phyloP scores from a whole-genome alignment of 495 filamentous ascomycete genomes.

The Cudoniella acicularis region DNA sequence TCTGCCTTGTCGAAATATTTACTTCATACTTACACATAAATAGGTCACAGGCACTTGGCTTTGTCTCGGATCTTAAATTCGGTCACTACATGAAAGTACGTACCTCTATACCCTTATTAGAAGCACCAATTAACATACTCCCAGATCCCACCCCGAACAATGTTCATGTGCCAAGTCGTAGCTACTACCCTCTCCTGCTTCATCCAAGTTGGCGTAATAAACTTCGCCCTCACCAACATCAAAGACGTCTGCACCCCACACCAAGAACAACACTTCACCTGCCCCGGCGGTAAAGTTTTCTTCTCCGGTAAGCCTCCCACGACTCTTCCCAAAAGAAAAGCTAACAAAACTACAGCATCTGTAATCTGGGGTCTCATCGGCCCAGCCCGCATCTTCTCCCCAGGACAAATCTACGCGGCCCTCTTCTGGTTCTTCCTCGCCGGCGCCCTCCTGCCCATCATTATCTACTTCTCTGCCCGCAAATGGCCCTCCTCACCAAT shows the following conservation, averaged over 20 bases:
- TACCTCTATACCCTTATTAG: conserved; percentile 28
- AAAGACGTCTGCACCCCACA: conserved; percentile 56
- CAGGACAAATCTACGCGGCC: conserved; percentile 61
- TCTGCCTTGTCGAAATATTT: conserved; percentile 19
- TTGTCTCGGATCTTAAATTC: conserved; percentile 51
- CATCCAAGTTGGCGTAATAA: conserved; percentile 61
- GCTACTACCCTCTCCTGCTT: conserved; percentile 64
- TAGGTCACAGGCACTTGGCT: conserved; percentile 49
- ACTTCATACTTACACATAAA: not conserved
- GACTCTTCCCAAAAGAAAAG: not conserved
- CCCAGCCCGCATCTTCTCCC: conserved; percentile 63
- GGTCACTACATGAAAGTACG: conserved; percentile 65
- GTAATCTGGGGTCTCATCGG: conserved; percentile 70
- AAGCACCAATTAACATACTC: not conserved
- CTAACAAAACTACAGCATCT: conserved; percentile 35
- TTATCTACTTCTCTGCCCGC: conserved; percentile 53
- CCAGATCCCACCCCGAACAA: conserved; percentile 54
- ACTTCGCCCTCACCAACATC: conserved; percentile 61
- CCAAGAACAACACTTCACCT: conserved; percentile 62
- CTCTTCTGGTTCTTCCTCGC: conserved; percentile 62
- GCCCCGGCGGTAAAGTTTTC: conserved; percentile 64
- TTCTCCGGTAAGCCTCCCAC: conserved; percentile 44
- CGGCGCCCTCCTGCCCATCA: conserved; percentile 52
- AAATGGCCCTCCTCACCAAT: conserved; percentile 54
- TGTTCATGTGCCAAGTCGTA: conserved; percentile 66